A percentile compares a stretch with the other conserved stretches of the same genome.
These are phyloP conservation scores for Myxozyma udenii DNA, from an alignment of 805 yeast genomes.

Conservation along the genomic window DNA sequence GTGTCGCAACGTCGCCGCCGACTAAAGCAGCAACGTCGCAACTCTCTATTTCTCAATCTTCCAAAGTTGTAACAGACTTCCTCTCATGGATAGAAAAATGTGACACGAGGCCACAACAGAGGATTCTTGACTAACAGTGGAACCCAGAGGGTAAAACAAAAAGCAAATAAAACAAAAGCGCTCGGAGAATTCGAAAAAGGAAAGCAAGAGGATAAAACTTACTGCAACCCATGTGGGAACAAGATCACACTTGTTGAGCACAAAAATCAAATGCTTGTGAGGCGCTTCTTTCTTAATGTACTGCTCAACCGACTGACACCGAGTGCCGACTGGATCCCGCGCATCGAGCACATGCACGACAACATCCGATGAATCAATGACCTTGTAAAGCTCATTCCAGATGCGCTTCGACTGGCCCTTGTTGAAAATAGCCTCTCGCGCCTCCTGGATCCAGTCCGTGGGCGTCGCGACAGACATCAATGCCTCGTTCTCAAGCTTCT, in stretches of 20 bases:
- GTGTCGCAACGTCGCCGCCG: constrained; percentile 45
- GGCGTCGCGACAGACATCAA: constrained; percentile 67
- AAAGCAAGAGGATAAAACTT: constrained; percentile 49
- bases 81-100: constrained; percentile 43
- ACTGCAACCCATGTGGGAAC: constrained; percentile 99
- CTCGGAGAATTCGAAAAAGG: constrained; percentile 5
- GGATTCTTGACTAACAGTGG: constrained; percentile 68
- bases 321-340: constrained; percentile 93
- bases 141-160: constrained; percentile 22
- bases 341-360: constrained; percentile 96
- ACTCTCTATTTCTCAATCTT: constrained; percentile 55
- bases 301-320: constrained; percentile 90
- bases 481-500: constrained; percentile 56
- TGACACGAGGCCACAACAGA: too few relatives aligned
- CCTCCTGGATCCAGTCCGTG: constrained; percentile 80
- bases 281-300: constrained; percentile 91
- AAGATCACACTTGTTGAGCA: constrained; percentile 93
- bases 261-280: constrained; percentile 92
- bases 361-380: constrained; percentile 95
- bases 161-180: constrained; percentile 11
- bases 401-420: constrained; percentile 98
- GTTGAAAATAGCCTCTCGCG: constrained; percentile 91
- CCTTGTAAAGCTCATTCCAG: constrained; percentile 97
- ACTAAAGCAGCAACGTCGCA: constrained; percentile 43
- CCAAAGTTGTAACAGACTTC: constrained; percentile 98